phyloP scores from a whole-genome alignment of 108 stramenopile species.

The Chaetoceros muelleri region DNA sequence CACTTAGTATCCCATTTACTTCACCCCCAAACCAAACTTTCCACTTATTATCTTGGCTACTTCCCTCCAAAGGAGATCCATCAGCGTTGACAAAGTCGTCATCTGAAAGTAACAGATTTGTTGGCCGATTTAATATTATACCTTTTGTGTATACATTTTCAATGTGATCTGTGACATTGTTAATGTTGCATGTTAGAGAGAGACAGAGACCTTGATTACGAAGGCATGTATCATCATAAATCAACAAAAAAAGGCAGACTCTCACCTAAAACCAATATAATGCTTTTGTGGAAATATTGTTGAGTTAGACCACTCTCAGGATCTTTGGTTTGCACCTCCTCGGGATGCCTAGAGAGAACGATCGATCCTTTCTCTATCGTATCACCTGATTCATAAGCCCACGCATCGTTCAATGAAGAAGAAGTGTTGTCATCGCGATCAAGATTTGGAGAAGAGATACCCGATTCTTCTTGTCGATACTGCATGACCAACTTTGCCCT shows the following conservation, averaged over 20 bases:
- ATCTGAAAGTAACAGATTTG: conserved; percentile 17
- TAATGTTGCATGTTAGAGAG: no score
- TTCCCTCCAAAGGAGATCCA: conserved; percentile 5
- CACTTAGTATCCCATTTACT: conserved; percentile 20
- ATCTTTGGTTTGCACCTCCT: neutral
- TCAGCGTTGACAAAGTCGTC: conserved; percentile 30
- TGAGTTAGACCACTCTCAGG: conserved; percentile 23
- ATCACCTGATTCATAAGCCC: conserved; percentile 47
- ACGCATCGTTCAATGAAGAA: conserved; percentile 16
- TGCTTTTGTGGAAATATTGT: conserved; percentile 46
- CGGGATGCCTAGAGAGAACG: conserved; percentile 25
- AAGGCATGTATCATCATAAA: no score
- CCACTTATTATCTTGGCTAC: conserved; percentile 9
- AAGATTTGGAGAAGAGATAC: neutral
- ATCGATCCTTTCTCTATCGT: conserved; percentile 45
- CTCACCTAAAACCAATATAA: conserved; percentile 42
- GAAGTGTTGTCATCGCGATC: conserved; percentile 2
- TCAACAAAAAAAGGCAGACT: no score
- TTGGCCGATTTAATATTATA: conserved; percentile 28
- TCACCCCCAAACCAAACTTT: conserved; percentile 50
- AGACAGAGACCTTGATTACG: no score
- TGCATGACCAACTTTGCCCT: conserved; percentile 43
- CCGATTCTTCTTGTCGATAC: conserved; percentile 1
- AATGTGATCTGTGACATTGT: no score
- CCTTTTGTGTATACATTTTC: no score